phyloP scores from a whole-genome alignment of 83 land plant species.

The Thuja plicata region DNA sequence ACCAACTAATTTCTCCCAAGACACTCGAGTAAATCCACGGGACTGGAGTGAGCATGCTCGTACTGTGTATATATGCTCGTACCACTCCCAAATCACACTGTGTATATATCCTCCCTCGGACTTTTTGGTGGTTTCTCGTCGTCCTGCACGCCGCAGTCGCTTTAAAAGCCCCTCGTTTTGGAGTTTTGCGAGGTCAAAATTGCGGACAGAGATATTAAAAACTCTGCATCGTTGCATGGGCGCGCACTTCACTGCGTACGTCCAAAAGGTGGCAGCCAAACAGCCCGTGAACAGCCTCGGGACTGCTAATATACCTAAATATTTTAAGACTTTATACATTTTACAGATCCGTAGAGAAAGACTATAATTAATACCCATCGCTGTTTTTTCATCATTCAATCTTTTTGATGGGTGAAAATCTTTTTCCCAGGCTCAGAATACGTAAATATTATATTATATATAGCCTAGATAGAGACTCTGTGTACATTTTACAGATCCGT shows the following conservation, averaged over 20 bases:
- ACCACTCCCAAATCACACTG: background rate
- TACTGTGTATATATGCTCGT: background rate
- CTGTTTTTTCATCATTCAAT: too few relatives aligned
- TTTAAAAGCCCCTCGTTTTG: background rate
- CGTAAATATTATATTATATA: too few relatives aligned
- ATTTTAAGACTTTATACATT: too few relatives aligned
- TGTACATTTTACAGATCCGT: too few relatives aligned
- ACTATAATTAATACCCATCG: too few relatives aligned
- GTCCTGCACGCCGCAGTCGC: background rate
- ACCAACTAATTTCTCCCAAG: background rate
- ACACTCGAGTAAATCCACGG: background rate
- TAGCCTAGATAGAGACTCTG: too few relatives aligned
- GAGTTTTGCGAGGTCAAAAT: background rate
- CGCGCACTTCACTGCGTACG: background rate
- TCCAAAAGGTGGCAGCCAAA: background rate
- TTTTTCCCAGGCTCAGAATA: too few relatives aligned
- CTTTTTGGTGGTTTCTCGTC: background rate
- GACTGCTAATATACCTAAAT: too few relatives aligned
- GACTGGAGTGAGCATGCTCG: background rate
- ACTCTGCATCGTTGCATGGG: background rate
- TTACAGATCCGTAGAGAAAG: too few relatives aligned
- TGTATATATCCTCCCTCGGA: background rate
- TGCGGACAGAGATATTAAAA: background rate
- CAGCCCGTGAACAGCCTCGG: background rate
- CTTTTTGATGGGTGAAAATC: too few relatives aligned